Percentiles rank a stretch among this genome's conserved stretches.
These are phyloP conservation scores for Thymus mandschuricus DNA, from an alignment of 257 asterid species.

Conservation along the genomic window DNA sequence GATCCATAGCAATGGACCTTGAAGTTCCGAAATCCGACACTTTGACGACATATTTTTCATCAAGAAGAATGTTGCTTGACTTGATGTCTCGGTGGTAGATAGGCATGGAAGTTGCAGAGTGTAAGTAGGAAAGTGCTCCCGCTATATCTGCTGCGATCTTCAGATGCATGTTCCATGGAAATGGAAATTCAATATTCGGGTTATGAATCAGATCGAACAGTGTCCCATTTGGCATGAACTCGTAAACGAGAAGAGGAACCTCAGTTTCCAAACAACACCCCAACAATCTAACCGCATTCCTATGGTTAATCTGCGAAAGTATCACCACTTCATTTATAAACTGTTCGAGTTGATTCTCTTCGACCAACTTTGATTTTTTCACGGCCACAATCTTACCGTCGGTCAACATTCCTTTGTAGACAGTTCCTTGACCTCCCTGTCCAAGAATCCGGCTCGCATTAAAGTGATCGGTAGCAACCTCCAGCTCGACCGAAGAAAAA, in stretches of 20 bases:
- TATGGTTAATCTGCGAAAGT: slow-evolving; percentile 33
- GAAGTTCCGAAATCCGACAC: slow-evolving; percentile 34
- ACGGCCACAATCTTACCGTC: slow-evolving; percentile 28
- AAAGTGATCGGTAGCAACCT: slow-evolving; percentile 21
- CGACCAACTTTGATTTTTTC: slow-evolving; percentile 26
- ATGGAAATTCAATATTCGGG: background rate
- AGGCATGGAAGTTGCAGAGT: slow-evolving; percentile 28
- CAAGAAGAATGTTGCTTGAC: slow-evolving; percentile 35
- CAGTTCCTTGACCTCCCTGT: slow-evolving; percentile 33
- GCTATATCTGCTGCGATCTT: slow-evolving; percentile 27
- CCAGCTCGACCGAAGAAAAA: slow-evolving; percentile 7
- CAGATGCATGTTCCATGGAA: slow-evolving; percentile 26
- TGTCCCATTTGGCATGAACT: slow-evolving; percentile 28
- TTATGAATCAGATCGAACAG: slow-evolving; percentile 24
- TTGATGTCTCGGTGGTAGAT: slow-evolving; percentile 37
- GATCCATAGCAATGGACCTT: slow-evolving; percentile 16
- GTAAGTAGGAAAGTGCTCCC: slow-evolving; percentile 29
- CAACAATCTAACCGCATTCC: slow-evolving; percentile 31
- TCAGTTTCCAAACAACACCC: slow-evolving; percentile 32
- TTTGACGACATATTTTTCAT: slow-evolving; percentile 29
- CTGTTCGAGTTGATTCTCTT: slow-evolving; percentile 19
- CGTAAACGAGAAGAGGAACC: slow-evolving; percentile 23
- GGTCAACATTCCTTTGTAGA: slow-evolving; percentile 30
- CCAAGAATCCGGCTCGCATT: slow-evolving; percentile 22
- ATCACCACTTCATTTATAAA: slow-evolving; percentile 34